Conservation (phyloP, 768 basidiomycete genomes). For the Fistulinella prunicolor region DNA sequence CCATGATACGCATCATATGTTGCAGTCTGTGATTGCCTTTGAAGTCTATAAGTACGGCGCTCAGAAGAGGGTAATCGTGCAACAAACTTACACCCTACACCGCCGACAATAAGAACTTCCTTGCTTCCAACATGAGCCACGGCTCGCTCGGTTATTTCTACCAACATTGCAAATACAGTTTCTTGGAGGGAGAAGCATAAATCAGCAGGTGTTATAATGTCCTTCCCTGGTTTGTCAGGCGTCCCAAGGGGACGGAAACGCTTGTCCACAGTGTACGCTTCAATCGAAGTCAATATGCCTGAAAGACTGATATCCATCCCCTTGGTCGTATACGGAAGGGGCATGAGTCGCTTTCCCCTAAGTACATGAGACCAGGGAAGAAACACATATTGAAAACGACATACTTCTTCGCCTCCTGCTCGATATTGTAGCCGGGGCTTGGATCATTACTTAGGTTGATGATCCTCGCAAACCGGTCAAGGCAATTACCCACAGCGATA, state of each 20-base stretch:
- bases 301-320: slow-evolving; percentile 98
- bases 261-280: slow-evolving; percentile 84
- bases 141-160: slow-evolving; percentile 97
- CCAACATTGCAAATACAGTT: slow-evolving; percentile 96
- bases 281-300: slow-evolving; percentile 86
- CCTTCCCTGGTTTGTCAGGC: slow-evolving; percentile 40
- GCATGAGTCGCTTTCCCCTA: slow-evolving; percentile 80
- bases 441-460: slow-evolving; percentile 95
- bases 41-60: neutral
- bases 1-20: slow-evolving; percentile 99
- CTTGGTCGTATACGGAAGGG: slow-evolving; percentile 93
- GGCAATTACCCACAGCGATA: slow-evolving; percentile 98
- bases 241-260: slow-evolving; percentile 59
- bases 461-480: slow-evolving; percentile 95
- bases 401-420: slow-evolving; percentile 90
- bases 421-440: slow-evolving; percentile 95
- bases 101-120: slow-evolving; percentile 96
- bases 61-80: neutral
- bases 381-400: slow-evolving; percentile 1
- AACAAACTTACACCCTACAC: slow-evolving; percentile 88
- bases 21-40: slow-evolving; percentile 90
- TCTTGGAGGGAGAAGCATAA: slow-evolving; percentile 97
- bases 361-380: neutral
- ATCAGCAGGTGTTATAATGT: slow-evolving; percentile 91
- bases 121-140: slow-evolving; percentile 98